Evolutionary conservation across 2,329 filamentous ascomycete genomes (phyloP).

Genomic region (Pseudogymnoascus sp.): DNA sequence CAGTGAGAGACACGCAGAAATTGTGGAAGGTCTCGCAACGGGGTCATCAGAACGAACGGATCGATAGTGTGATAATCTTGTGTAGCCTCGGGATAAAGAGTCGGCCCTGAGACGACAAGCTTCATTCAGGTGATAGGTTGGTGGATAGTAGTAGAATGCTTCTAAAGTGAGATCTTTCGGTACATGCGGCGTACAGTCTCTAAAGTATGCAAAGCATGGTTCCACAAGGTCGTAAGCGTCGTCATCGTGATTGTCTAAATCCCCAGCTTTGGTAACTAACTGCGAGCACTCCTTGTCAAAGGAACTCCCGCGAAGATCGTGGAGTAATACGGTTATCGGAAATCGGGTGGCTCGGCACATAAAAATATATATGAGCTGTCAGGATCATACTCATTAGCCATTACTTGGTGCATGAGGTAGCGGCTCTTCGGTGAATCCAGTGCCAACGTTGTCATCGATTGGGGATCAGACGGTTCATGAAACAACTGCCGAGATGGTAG

Average conservation of each 20-base stretch:
- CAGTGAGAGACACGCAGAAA: slow-evolving; percentile 10
- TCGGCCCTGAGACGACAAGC: slow-evolving; percentile 11
- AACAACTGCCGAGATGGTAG: not conserved
- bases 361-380: slow-evolving; percentile 11
- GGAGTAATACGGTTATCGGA: slow-evolving; percentile 11
- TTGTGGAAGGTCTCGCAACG: slow-evolving; percentile 11
- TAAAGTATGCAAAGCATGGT: slow-evolving; percentile 14
- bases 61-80: slow-evolving; percentile 13
- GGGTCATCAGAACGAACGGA: slow-evolving; percentile 14
- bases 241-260: slow-evolving; percentile 12
- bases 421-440: slow-evolving; percentile 10
- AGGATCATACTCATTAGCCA: slow-evolving; percentile 9
- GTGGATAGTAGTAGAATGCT: slow-evolving; percentile 14
- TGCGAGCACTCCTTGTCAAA: slow-evolving; percentile 13
- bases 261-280: slow-evolving; percentile 10
- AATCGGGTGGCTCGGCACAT: slow-evolving; percentile 12
- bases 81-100: slow-evolving; percentile 11
- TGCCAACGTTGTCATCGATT: not conserved
- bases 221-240: slow-evolving; percentile 14
- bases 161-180: slow-evolving; percentile 13
- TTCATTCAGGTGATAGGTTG: slow-evolving; percentile 14
- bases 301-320: slow-evolving; percentile 10
- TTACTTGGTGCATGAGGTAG: slow-evolving; percentile 10
- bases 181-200: slow-evolving; percentile 11
- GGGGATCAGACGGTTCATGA: not conserved